Percentiles rank a stretch among this genome's conserved stretches.
phyloP scores from a whole-genome alignment of 306 rosid species.

The Alnus rubra region DNA sequence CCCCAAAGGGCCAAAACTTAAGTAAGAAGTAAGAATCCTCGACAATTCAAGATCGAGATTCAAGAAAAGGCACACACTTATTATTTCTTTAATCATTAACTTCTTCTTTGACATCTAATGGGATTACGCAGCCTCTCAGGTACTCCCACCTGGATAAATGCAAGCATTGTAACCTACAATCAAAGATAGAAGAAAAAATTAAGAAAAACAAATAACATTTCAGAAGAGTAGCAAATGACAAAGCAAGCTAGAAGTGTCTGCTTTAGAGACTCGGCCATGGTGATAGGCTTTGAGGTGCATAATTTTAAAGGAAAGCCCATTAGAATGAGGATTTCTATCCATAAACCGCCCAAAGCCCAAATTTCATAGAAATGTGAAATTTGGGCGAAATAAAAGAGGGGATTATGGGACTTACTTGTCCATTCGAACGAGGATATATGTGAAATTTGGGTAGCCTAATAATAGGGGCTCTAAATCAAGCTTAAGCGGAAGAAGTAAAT shows the following conservation, averaged over 20 bases:
- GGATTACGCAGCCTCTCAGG: slow-evolving; percentile 14
- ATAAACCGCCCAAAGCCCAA: no score
- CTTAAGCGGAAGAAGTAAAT: no score
- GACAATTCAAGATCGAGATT: not conserved
- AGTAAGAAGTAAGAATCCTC: not conserved
- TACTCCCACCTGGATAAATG: slow-evolving; percentile 24
- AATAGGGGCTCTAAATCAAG: no score
- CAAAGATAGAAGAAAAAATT: not conserved
- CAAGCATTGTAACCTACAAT: slow-evolving; percentile 80
- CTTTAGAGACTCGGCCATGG: not conserved
- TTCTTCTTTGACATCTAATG: slow-evolving; percentile 4
- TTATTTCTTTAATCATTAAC: not conserved
- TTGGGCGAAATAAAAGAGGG: no score
- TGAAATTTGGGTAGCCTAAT: no score
- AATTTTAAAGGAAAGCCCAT: no score
- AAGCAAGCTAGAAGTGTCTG: not conserved
- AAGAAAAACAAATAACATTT: not conserved
- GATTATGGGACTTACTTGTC: no score
- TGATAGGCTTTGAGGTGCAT: no score
- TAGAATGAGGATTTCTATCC: no score
- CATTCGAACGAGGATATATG: no score
- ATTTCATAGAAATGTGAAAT: no score
- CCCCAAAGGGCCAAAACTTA: not conserved
- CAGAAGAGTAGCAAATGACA: not conserved
- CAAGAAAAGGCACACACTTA: not conserved